Evolutionary conservation across 2,329 filamentous ascomycete genomes (phyloP).

Genomic region (Colletotrichum camelliae): DNA sequence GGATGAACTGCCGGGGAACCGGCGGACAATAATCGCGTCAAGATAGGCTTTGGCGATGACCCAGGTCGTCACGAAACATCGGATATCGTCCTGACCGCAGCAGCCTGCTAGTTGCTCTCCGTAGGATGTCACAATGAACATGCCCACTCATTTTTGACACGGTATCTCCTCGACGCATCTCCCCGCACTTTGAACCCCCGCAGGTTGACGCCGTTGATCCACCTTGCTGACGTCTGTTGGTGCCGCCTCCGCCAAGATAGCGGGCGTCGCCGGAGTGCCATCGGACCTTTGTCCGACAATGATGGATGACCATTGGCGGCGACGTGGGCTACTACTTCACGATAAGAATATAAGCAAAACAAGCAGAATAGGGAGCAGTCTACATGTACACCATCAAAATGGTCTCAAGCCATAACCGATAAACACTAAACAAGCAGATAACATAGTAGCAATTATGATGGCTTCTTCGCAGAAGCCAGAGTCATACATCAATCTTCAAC

Average conservation of each 20-base stretch:
- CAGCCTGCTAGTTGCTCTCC: not conserved
- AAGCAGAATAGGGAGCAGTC: not conserved
- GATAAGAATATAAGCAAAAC: not conserved
- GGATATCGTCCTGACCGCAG: not conserved
- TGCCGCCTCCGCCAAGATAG: not conserved
- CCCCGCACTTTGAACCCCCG: not conserved
- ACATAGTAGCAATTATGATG: not conserved
- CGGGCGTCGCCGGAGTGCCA: not conserved
- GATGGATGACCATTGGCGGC: not conserved
- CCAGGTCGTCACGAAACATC: not conserved
- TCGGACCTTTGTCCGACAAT: not conserved
- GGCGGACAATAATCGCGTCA: not conserved
- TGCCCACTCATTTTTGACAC: not conserved
- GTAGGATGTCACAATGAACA: not conserved
- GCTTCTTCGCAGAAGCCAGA: not conserved
- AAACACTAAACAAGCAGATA: not conserved
- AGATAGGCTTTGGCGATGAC: not conserved
- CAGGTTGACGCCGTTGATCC: not conserved
- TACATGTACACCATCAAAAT: too few relatives aligned
- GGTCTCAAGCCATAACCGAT: too few relatives aligned
- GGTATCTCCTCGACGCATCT: not conserved
- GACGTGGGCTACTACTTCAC: not conserved
- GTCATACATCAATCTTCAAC: not conserved
- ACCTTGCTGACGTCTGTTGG: not conserved
- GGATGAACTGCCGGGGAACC: not conserved